phyloP scores from a whole-genome alignment of 2,329 filamentous ascomycete species.

The Scleromitrula shiraiana region DNA sequence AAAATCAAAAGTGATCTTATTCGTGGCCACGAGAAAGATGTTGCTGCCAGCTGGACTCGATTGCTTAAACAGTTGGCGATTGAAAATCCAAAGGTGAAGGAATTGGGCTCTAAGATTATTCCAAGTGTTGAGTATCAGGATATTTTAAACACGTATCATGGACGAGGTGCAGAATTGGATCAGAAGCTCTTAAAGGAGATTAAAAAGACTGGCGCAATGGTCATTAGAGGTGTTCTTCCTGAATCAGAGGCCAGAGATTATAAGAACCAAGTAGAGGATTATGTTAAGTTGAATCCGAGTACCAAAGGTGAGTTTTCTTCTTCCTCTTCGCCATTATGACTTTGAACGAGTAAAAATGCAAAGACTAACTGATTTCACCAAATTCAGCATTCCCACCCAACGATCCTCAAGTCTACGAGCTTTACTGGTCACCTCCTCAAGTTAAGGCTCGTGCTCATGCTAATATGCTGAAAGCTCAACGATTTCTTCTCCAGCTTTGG shows the following conservation, averaged over 20 bases:
- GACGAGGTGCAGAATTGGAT: not conserved
- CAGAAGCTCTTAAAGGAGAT: not conserved
- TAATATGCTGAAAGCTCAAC: constrained; percentile 53
- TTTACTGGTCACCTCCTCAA: constrained; percentile 68
- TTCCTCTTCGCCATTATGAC: not conserved
- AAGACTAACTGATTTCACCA: not conserved
- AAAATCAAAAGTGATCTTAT: constrained; percentile 45
- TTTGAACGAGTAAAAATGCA: not conserved
- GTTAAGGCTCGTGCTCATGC: constrained; percentile 59
- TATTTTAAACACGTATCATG: too few relatives aligned
- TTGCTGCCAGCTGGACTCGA: constrained; percentile 41
- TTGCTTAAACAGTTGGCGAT: constrained; percentile 37
- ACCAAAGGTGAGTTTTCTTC: constrained; percentile 37
- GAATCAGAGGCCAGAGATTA: constrained; percentile 54
- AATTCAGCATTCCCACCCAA: constrained; percentile 50
- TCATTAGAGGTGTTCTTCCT: constrained; percentile 58
- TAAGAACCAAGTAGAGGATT: constrained; percentile 57
- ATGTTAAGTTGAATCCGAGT: constrained; percentile 54
- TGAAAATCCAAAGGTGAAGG: constrained; percentile 41
- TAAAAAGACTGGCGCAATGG: constrained; percentile 31
- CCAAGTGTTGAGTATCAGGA: constrained; percentile 32
- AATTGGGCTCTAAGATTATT: constrained; percentile 39
- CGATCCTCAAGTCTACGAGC: constrained; percentile 63
- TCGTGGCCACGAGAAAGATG: constrained; percentile 38
- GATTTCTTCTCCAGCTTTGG: constrained; percentile 53